These are phyloP conservation scores for Calocybe cyanea DNA, from an alignment of 768 basidiomycete genomes.

Conservation along the genomic window DNA sequence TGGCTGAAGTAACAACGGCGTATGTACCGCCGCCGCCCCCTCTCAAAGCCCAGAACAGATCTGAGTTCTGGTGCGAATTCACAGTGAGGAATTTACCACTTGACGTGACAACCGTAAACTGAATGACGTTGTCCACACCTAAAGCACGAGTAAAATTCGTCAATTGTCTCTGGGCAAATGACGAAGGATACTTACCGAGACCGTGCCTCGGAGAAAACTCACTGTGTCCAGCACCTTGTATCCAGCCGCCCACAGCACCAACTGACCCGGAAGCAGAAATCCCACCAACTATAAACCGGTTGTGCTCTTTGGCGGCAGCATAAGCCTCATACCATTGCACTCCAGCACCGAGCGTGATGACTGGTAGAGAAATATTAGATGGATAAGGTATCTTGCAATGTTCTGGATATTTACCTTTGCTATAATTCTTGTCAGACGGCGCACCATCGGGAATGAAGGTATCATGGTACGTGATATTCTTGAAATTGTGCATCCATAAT, in stretches of 20 bases:
- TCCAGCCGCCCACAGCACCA: conserved; percentile 47
- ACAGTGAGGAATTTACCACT: conserved; percentile 34
- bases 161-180: no score
- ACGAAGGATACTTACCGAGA: no score
- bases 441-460: conserved; percentile 30
- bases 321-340: conserved; percentile 46
- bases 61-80: conserved; percentile 36
- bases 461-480: conserved; percentile 27
- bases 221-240: conserved; percentile 45
- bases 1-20: conserved; percentile 43
- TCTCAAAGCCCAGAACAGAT: conserved; percentile 53
- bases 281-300: conserved; percentile 43
- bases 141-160: not conserved
- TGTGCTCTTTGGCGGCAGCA: conserved; percentile 31
- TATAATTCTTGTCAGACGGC: conserved; percentile 14
- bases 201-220: conserved; percentile 35
- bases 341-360: conserved; percentile 34
- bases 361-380: conserved; percentile 7
- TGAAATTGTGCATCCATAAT: conserved; percentile 36
- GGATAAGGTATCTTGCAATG: no score
- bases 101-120: conserved; percentile 42
- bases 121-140: conserved; percentile 46
- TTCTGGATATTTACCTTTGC: conserved; percentile 2
- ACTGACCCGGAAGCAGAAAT: conserved; percentile 35
- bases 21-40: conserved; percentile 50